Conservation (phyloP, 1,284 basidiomycete genomes). For the Trametes versicolor region DNA sequence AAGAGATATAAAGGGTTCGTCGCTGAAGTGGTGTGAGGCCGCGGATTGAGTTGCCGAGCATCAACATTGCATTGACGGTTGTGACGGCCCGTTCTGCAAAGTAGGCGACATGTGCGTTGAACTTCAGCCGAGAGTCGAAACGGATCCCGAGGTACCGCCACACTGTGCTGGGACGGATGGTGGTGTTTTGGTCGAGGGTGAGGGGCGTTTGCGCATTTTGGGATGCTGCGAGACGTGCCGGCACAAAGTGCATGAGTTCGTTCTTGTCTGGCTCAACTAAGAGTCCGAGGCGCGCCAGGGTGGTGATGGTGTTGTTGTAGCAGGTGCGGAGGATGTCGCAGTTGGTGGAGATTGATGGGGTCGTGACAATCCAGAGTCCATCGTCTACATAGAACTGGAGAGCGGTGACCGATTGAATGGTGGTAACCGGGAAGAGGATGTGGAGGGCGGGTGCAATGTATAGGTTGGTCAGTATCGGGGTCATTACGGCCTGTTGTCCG, state of each 20-base stretch:
- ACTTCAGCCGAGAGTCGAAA: slow-evolving; percentile 41
- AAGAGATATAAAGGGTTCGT: slow-evolving; percentile 43
- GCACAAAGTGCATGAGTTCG: too few species aligned
- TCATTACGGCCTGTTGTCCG: too few species aligned
- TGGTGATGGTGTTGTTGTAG: neutral
- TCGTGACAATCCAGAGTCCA: slow-evolving; percentile 19
- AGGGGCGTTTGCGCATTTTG: too few species aligned
- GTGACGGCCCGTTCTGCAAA: slow-evolving; percentile 36
- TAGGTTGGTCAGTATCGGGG: too few species aligned
- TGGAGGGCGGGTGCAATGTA: too few species aligned
- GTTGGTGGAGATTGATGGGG: neutral
- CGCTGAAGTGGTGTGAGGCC: slow-evolving; percentile 44
- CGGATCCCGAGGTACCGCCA: slow-evolving; percentile 46
- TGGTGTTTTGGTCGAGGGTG: slow-evolving; percentile 11
- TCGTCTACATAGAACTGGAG: slow-evolving; percentile 33
- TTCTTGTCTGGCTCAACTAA: too few species aligned
- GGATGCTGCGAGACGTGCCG: too few species aligned
- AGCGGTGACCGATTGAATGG: too few species aligned
- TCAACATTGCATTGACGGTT: slow-evolving; percentile 40
- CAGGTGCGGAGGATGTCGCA: neutral
- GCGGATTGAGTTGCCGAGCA: slow-evolving; percentile 49
- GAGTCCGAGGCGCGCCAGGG: slow-evolving; percentile 11
- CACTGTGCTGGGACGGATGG: neutral
- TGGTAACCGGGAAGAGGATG: too few species aligned
- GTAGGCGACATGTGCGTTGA: slow-evolving; percentile 40